Base-by-base conservation (phyloP, 176 grass and related monocot genomes). In the Hyparrhenia diplandra region DNA sequence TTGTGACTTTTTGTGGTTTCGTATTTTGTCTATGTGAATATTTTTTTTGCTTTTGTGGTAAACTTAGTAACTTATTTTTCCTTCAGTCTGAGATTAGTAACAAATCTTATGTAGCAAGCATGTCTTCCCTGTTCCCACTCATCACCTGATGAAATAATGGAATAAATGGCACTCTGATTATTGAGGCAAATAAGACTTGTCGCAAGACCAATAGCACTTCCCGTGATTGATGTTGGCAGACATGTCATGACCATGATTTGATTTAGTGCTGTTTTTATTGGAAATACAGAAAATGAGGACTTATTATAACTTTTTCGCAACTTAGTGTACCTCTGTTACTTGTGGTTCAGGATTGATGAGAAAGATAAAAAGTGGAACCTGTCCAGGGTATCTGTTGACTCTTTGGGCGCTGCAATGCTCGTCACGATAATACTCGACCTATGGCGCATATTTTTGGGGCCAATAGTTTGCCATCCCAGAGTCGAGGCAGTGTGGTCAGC, bases 371-470 rank as follows among this genome's bases (percentile, higher is more conserved):
- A 85, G 78, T 98, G 95, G 95, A 73, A 35, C 90, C 74, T 98
- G 54, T 61, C 88, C 39, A 98, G 95, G 72, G 92, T 98, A 41
- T 92, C 92, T 6, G 77, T 98, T 8, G 92, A 98, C 43, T 84
- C 92, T 54, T 13, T 94, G n/a, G 95, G 95, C 0, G 95, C 95
- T 20, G 95, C 95, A 0, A 98, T 98, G 95, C 90, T 98, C 10
- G 95, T 94, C 6, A 98, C 95, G 2, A 98, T 98, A 74, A 91
- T 98, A 28, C 88, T 98, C 0, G 95, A 98, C 52, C 34, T 98
- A 1, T 98, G 95, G 95, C 92, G 95, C 18, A 91, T 98, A 85
- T 98, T 94, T 69, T 62, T 98, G 60, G 95, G 95, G 45, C 90
- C 95, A 37, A 88, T 98, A 74, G 78, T 94, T n/a, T 16, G 39